Base-by-base conservation (phyloP, 306 rosid genomes). In the Mimosa pudica region DNA sequence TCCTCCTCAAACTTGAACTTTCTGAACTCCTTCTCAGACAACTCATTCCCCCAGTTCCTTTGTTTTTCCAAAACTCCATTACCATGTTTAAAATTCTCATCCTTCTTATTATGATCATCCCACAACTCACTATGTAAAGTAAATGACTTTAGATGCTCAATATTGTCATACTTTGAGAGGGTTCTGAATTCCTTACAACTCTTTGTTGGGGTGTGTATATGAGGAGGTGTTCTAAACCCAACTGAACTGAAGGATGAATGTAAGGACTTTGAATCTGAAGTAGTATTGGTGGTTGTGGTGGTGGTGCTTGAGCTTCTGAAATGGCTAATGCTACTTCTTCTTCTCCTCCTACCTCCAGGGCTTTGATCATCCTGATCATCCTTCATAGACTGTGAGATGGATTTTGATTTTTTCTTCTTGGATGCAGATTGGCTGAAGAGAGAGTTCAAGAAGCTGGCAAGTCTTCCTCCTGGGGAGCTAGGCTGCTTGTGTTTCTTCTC, bases 311-410 rank as follows among this genome's bases (percentile, higher is more conserved):
- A 88, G 87, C 92, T 89, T 71, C 93, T 84, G 82, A 91, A 93
- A 79, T 95, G 97, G 81, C 99, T 95, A 69, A 95, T 90, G 89
- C 99, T 95, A 81, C 93, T 93, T 74, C 99, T 88, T 41, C 98
- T 86, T 54, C 85, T 88, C 8, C 95, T 85, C 52, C 97, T 86
- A 2, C 90, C 95, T 13, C 95, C 85, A 0, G 95, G 91, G 79
- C 97, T 87, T 33, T 91, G 90, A 58, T 87, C 57, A 18, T 70
- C 93, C 42, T 88, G 68, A 62, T 62, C 92, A 64, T 93, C 96
- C 76, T 93, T 93, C 93, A 82, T 85, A 48, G 98, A 90, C 76
- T 88, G 92, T n/a, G 86, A 51, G 16, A 87, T 75, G 8, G 93
- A 89, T 33, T 92, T 92, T 14, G 97, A 85, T 62, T 95, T 93